Evolutionary conservation across 2,329 filamentous ascomycete species (phyloP), one percentile per base, ranked within the genome.

Genomic region (Epichloe sibirici): DNA sequence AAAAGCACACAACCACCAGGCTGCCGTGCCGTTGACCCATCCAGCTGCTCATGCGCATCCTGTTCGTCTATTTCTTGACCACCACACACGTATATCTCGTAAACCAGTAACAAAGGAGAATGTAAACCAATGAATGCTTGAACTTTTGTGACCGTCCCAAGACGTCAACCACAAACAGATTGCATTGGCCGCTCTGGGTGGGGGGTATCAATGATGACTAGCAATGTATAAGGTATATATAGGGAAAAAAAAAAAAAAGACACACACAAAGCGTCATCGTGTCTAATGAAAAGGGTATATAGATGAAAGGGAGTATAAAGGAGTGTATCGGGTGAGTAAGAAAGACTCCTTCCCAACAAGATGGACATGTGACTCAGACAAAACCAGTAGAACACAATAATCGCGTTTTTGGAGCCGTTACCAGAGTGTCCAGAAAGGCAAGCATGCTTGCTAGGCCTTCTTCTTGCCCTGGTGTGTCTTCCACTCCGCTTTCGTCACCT

Each of bases 401-500:
- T 42, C 46, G 49, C 15, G 4, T n/a, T 13, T 42, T 49, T 23
- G 38, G 38, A 34, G 45, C 35, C 45, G 15, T 31, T 53, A 49
- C 60, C 58, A 59, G 55, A 59, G 52, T 52, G 54, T 57, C 57
- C 54, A 49, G 39, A 55, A 57, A 56, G 57, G 59, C 59, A 65
- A 57, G 53, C 62, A 62, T 56, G 58, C 62, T 56, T 57, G 60
- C 65, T 69, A 69, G 28, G 59, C 58, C 60, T 61, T 69, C 65
- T 70, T 76, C 62, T 71, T 77, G 62, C 66, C 68, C 58, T 76
- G 71, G 57, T 79, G 76, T 48, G 73, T 68, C 72, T 87, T 95
- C 80, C 87, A 96, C 71, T 97, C 91, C 13, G 88, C 83, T 63
- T 85, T 85, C 28, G 89, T 83, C 54, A 96, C 88, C 61, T 84